A percentile compares a stretch with the other conserved stretches of the same genome.
Conservation (phyloP, 2,329 filamentous ascomycete species). For the Aspergillus sp. region DNA sequence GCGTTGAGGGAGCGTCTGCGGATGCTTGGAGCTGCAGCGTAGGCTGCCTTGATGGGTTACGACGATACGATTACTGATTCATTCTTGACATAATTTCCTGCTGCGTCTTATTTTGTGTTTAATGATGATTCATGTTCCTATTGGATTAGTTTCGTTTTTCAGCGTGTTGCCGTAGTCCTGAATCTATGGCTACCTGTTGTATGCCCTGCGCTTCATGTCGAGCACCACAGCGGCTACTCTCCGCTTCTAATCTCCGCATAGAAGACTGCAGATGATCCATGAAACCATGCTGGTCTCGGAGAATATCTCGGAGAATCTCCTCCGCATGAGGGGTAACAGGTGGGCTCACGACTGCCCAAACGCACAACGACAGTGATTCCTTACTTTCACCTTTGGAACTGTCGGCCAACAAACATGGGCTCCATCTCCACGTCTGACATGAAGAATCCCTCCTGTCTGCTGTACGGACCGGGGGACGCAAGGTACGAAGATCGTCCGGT, state of each 20-base stretch:
- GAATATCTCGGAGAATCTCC: constrained; percentile 3
- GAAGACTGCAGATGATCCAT: no score
- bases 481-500: constrained; percentile 39
- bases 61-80: constrained; percentile 24
- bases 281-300: neutral
- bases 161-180: neutral
- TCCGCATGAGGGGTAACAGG: neutral
- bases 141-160: neutral
- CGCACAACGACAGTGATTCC: neutral
- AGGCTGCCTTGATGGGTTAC: constrained; percentile 10
- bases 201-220: no score
- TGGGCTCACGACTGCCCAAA: neutral
- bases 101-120: constrained; percentile 1
- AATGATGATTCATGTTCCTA: neutral
- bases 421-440: neutral
- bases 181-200: no score
- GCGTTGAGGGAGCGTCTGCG: constrained; percentile 29
- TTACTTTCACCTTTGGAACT: neutral
- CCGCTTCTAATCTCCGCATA: no score
- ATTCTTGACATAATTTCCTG: constrained; percentile 3
- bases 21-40: constrained; percentile 19
- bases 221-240: no score
- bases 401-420: neutral
- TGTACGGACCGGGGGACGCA: constrained; percentile 40
- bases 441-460: constrained; percentile 42